Conservation (phyloP, 345 rosid species). For the Hirschfeldia incana region DNA sequence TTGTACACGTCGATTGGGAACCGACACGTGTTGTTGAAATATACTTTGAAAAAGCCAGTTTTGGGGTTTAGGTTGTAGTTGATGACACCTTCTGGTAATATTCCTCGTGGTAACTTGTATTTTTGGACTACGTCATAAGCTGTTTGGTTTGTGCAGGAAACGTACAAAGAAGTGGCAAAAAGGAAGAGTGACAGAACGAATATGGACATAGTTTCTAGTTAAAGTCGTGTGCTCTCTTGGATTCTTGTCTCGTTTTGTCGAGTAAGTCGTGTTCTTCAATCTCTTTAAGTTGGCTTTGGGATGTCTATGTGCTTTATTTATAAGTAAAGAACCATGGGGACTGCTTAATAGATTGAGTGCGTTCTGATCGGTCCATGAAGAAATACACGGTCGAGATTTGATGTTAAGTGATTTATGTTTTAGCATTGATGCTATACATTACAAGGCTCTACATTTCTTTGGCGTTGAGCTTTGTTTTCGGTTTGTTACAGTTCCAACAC, state of each 20-base stretch:
- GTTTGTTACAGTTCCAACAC: conserved; percentile 9
- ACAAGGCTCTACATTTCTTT: conserved; percentile 21
- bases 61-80: conserved; percentile 52
- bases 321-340: no score
- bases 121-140: conserved; percentile 53
- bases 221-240: background rate
- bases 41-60: conserved; percentile 53
- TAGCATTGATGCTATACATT: background rate
- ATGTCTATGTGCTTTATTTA: conserved; percentile 13
- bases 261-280: background rate
- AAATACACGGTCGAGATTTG: background rate
- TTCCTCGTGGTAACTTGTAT: conserved; percentile 57
- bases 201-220: conserved; percentile 11
- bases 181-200: background rate
- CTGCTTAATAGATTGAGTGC: background rate
- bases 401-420: background rate
- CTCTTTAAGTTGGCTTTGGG: background rate
- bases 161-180: background rate
- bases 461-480: conserved; percentile 22
- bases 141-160: conserved; percentile 8
- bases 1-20: conserved; percentile 48
- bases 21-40: conserved; percentile 46
- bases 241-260: background rate
- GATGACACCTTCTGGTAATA: conserved; percentile 59
- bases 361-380: background rate